A percentile compares a stretch with the other conserved stretches of the same genome.
These are phyloP conservation scores for Pittosporum tobira DNA, from an alignment of 129 eudicot species.

Conservation along the genomic window DNA sequence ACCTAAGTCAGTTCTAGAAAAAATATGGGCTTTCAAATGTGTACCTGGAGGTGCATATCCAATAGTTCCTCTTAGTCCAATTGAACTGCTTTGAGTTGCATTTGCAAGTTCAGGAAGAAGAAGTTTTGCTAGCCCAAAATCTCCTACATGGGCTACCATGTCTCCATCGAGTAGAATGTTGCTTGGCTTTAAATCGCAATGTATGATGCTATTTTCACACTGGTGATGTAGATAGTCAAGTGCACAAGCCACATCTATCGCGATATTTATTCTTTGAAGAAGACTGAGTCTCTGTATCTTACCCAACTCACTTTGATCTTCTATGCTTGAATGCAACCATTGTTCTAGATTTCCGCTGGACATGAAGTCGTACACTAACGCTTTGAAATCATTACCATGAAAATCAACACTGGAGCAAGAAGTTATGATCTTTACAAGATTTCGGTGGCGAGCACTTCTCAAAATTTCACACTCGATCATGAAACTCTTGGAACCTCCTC, in stretches of 20 bases:
- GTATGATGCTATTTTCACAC: conserved; percentile 29
- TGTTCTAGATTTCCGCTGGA: conserved; percentile 20
- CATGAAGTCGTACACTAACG: no score
- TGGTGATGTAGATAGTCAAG: conserved; percentile 32
- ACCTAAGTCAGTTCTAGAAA: no score
- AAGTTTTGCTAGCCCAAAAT: conserved; percentile 36
- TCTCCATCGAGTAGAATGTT: no score
- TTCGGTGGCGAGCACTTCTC: conserved; percentile 11
- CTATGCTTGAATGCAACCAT: conserved; percentile 11
- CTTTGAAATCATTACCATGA: no score
- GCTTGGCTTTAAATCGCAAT: no score
- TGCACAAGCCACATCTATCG: no score
- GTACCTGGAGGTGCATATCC: conserved; percentile 46
- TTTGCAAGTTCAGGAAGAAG: no score
- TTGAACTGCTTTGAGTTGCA: conserved; percentile 21
- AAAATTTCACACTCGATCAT: conserved; percentile 22
- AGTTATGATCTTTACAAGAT: no score
- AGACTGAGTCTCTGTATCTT: conserved; percentile 17
- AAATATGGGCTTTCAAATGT: background rate
- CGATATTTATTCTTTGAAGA: no score
- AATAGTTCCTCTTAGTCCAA: conserved; percentile 38
- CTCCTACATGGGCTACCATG: conserved; percentile 50
- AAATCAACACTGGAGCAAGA: no score
- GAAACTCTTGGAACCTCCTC: conserved; percentile 19
- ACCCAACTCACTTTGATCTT: no score